Base-by-base conservation (phyloP, 2,329 filamentous ascomycete species). In the Neofusicoccum kwambonambiense region DNA sequence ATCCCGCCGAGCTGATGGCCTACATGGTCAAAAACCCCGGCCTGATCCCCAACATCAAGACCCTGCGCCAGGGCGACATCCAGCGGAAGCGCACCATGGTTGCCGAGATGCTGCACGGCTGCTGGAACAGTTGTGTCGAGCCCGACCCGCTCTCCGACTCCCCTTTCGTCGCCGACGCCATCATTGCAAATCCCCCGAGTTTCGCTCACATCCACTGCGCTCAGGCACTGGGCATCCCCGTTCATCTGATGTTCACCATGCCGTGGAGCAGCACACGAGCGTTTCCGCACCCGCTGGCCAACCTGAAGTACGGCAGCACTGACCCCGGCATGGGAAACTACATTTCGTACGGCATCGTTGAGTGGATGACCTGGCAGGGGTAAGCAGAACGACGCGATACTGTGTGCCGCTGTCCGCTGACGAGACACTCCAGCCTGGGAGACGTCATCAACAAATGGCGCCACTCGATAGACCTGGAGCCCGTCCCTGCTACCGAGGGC, bases 1-100 rank as follows among this genome's bases (percentile, higher is more conserved):
- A 87, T 61, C 84, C 85, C 0, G 79, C 82, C 17, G 79, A 80
- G 22, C 74, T 83, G 44, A 83, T 78, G 75, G 73, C 75, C 66
- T 93, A 92, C 70, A 93, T 93, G 90, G 90, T 93, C 34, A 92
- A 92, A 75, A 89, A 93, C 69, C 90, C 91, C 0, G 90, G 90
- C 0, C 80, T 94, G 1, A 64, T 75, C 1, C 75, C 75, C 1
- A 69, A 69, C 45, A 69, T 74, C 64, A 66, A 68, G 17, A 71
- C 66, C 7, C 65, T 77, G 12, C 69, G 68, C 44, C 67, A 64
- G n/a, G 76, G 75, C 2, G 75, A 77, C 31, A 69, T 77, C 17
- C 44, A 64, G 5, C 52, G 54, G 42, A 64, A 65, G 50, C 60
- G 68, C 19, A 68, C 67, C 61, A 69, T 70, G 69, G 71, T 77